phyloP scores from a whole-genome alignment of 805 yeast species.

The Spathaspora girioi region DNA sequence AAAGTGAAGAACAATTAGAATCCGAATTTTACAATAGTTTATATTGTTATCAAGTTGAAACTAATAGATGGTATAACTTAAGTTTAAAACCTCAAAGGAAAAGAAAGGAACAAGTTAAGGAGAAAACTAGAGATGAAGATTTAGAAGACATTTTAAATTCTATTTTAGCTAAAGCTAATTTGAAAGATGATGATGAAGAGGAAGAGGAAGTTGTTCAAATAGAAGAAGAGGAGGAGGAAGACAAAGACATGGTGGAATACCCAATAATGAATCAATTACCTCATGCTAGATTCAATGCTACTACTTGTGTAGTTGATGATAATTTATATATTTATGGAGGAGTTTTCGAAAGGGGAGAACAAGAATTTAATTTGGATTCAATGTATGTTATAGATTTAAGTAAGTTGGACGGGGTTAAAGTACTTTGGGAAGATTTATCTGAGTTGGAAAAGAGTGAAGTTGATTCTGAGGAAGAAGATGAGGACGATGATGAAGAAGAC shows the following conservation, averaged over 20 bases:
- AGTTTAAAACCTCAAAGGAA: constrained; percentile 60
- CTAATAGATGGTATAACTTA: constrained; percentile 84
- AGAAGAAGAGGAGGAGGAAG: constrained; percentile 39
- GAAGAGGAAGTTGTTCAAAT: constrained; percentile 37
- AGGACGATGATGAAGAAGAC: constrained; percentile 51
- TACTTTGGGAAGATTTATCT: constrained; percentile 84
- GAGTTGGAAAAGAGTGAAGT: constrained; percentile 50
- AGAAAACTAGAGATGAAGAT: constrained; percentile 66
- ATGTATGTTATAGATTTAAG: constrained; percentile 83
- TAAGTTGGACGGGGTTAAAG: constrained; percentile 81
- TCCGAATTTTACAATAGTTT: constrained; percentile 80
- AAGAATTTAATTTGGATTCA: constrained; percentile 79
- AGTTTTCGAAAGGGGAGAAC: constrained; percentile 83
- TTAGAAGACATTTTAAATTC: constrained; percentile 77
- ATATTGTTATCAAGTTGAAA: constrained; percentile 77
- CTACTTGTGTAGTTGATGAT: constrained; percentile 83
- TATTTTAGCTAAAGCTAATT: constrained; percentile 68
- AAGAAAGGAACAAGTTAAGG: constrained; percentile 40
- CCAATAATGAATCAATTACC: constrained; percentile 65
- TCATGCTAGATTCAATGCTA: constrained; percentile 84
- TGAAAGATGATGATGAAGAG: constrained; percentile 58
- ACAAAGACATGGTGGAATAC: constrained; percentile 42
- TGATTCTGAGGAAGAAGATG: constrained; percentile 60
- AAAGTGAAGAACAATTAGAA: constrained; percentile 87
- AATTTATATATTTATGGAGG: constrained; percentile 85